Conservation (phyloP, 2,329 filamentous ascomycete genomes). For the Penicillium sp. region DNA sequence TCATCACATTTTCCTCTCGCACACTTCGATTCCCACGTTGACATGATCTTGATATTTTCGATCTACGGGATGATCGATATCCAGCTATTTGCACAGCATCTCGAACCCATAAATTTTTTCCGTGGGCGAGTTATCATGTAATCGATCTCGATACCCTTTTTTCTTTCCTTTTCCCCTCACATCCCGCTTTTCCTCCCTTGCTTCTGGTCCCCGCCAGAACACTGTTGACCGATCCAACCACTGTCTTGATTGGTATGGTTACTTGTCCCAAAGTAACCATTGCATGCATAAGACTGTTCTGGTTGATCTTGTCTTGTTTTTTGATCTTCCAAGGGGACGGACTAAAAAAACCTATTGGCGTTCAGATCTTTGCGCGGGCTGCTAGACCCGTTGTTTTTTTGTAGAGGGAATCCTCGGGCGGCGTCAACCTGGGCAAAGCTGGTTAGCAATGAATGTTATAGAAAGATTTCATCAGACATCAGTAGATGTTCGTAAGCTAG, state of each 20-base stretch:
- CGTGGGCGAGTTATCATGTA: conserved; percentile 19
- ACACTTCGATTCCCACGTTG: conserved; percentile 15
- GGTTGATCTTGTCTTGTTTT: conserved; percentile 7
- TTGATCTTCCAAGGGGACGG: conserved; percentile 6
- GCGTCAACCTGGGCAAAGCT: conserved; percentile 22
- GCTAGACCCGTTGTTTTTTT: conserved; percentile 12
- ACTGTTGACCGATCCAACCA: conserved; percentile 5
- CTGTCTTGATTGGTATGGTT: not conserved
- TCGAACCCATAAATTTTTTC: conserved; percentile 7
- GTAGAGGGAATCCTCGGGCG: conserved; percentile 20
- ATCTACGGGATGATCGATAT: conserved; percentile 16
- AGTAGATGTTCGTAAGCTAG: not conserved
- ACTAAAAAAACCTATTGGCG: conserved; percentile 16
- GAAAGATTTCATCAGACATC: not conserved
- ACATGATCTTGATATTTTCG: conserved; percentile 12
- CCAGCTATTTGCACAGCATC: conserved; percentile 14
- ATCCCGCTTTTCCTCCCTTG: conserved; percentile 18
- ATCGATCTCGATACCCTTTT: conserved; percentile 35
- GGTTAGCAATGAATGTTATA: conserved; percentile 19
- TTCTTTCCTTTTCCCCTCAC: conserved; percentile 12
- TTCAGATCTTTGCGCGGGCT: conserved; percentile 19
- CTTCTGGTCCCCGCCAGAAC: conserved; percentile 20
- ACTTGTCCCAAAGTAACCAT: conserved; percentile 15
- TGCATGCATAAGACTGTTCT: conserved; percentile 12
- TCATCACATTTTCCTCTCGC: conserved; percentile 8